Conservation (phyloP, 306 rosid genomes). For the Lathyrus oleraceus region DNA sequence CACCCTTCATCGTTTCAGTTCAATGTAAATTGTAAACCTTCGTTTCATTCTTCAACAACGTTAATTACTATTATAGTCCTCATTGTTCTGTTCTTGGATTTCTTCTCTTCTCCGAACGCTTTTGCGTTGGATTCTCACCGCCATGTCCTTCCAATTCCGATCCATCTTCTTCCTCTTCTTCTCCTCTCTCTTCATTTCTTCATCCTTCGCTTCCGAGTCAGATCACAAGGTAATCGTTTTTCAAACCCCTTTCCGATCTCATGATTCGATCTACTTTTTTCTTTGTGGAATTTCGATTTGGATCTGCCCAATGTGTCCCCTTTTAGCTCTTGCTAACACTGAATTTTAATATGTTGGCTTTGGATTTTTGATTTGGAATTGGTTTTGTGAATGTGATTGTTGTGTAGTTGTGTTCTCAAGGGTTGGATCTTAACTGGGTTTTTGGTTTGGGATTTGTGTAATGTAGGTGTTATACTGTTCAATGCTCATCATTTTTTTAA, state of each 20-base stretch:
- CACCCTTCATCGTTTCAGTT: constrained; percentile 5
- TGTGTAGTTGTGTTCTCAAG: constrained; percentile 18
- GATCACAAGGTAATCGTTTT: constrained; percentile 84
- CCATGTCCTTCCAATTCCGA: constrained; percentile 72
- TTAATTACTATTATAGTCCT: constrained; percentile 26
- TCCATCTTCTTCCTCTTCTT: constrained; percentile 39
- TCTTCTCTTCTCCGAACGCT: constrained; percentile 5
- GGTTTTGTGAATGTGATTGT: background rate
- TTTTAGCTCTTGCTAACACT: constrained; percentile 14
- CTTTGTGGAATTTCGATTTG: constrained; percentile 39
- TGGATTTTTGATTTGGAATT: background rate
- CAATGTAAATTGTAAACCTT: background rate
- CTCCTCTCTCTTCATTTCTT: constrained; percentile 41
- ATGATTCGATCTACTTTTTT: constrained; percentile 48
- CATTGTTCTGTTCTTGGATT: background rate
- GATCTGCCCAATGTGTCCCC: constrained; percentile 42
- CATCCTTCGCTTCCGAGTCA: constrained; percentile 67
- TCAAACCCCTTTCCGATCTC: constrained; percentile 1
- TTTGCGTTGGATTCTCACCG: constrained; percentile 28
- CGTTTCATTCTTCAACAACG: constrained; percentile 15
- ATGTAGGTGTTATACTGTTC: constrained; percentile 22
- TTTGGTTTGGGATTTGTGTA: constrained; percentile 18
- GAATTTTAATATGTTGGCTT: background rate
- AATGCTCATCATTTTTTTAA: constrained; percentile 7
- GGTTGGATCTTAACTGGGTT: constrained; percentile 43